Percentiles rank a stretch among this genome's conserved stretches.
Conservation (phyloP, 257 asterid genomes). For the Solanum dulcamara region DNA sequence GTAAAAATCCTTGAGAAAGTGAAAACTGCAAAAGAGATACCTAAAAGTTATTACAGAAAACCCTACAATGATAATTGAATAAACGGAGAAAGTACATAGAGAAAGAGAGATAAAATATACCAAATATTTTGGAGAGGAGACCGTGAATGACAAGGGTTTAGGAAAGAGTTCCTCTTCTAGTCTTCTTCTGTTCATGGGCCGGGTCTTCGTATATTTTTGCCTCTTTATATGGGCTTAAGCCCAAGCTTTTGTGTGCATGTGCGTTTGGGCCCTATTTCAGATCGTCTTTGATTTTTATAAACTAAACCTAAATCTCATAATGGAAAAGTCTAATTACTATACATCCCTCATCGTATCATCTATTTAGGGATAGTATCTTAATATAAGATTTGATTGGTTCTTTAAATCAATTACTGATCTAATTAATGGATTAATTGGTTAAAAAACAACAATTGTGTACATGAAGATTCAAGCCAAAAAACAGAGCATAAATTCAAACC, state of each 20-base stretch:
- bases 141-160: conserved; percentile 5
- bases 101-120: not conserved
- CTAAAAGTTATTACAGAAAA: not conserved
- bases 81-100: not conserved
- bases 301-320: too few species aligned
- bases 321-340: too few species aligned
- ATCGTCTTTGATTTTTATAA: too few species aligned
- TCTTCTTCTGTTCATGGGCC: conserved; percentile 6
- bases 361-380: too few species aligned
- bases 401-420: too few species aligned
- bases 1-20: not conserved
- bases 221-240: not conserved
- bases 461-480: too few species aligned
- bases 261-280: too few species aligned
- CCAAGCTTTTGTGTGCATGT: not conserved
- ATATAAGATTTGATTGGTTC: too few species aligned
- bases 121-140: conserved; percentile 1
- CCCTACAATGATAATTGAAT: not conserved
- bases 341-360: too few species aligned
- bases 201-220: not conserved
- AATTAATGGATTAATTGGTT: too few species aligned
- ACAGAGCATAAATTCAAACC: too few species aligned
- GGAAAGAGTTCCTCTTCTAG: not conserved
- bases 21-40: not conserved
- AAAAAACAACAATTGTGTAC: too few species aligned